These are phyloP conservation scores for Articulospora tetracladia DNA, from an alignment of 495 filamentous ascomycete genomes.

Conservation along the genomic window DNA sequence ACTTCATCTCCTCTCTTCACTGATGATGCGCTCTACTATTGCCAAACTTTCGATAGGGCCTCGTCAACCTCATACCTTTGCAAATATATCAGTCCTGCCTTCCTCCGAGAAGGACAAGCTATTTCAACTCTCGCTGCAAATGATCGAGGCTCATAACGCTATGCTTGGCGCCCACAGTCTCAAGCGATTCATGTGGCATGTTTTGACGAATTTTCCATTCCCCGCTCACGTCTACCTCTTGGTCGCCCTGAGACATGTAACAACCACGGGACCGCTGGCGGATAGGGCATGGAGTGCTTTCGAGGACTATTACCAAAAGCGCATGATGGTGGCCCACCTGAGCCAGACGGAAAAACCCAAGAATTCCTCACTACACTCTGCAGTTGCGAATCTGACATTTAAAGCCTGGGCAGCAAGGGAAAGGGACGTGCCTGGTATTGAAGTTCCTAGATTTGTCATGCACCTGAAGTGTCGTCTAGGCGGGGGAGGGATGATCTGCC, in stretches of 20 bases:
- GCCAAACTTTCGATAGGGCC: slow-evolving; percentile 37
- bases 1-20: slow-evolving; percentile 50
- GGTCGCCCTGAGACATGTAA: slow-evolving; percentile 43
- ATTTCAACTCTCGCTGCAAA: slow-evolving; percentile 38
- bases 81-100: slow-evolving; percentile 17
- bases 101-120: slow-evolving; percentile 35
- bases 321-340: neutral
- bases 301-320: slow-evolving; percentile 11
- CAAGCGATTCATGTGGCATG: slow-evolving; percentile 45
- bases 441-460: neutral
- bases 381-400: slow-evolving; percentile 30
- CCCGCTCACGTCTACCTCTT: slow-evolving; percentile 48
- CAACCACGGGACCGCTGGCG: slow-evolving; percentile 41
- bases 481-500: neutral
- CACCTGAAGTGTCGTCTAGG: neutral
- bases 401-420: slow-evolving; percentile 32
- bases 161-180: slow-evolving; percentile 47
- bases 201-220: slow-evolving; percentile 44
- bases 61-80: slow-evolving; percentile 33
- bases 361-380: slow-evolving; percentile 26
- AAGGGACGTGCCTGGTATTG: slow-evolving; percentile 1
- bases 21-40: slow-evolving; percentile 38
- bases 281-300: slow-evolving; percentile 47
- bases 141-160: slow-evolving; percentile 36
- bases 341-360: slow-evolving; percentile 16